These are phyloP conservation scores for Sclerospora graminicola DNA, from an alignment of 352 stramenopile genomes.

Conservation along the genomic window DNA sequence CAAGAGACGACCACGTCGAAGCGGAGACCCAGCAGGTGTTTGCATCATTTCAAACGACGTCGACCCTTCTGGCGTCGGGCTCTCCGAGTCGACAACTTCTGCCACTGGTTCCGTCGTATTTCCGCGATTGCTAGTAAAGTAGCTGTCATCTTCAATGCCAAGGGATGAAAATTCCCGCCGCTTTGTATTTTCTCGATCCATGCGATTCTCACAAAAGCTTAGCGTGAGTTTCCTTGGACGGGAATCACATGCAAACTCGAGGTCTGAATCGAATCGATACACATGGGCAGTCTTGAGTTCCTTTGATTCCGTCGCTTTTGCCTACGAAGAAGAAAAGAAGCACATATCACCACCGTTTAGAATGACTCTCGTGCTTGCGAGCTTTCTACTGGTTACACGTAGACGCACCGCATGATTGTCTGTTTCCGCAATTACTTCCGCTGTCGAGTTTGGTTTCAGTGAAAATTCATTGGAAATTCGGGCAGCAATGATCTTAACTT, in stretches of 20 bases:
- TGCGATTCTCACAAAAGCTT: conserved; percentile 58
- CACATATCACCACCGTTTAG: not conserved
- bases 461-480: conserved; percentile 55
- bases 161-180: conserved; percentile 35
- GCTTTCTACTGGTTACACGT: not conserved
- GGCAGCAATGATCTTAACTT: conserved; percentile 78
- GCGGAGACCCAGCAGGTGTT: conserved; percentile 40
- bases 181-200: conserved; percentile 9
- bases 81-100: conserved; percentile 28
- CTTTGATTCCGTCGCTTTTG: conserved; percentile 48
- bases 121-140: conserved; percentile 23
- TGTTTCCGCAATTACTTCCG: conserved; percentile 51
- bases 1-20: conserved; percentile 9
- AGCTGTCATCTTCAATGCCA: conserved; percentile 48
- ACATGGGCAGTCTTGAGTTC: conserved; percentile 68
- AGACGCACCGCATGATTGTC: conserved; percentile 48
- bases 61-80: conserved; percentile 40
- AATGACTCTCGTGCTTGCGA: not conserved
- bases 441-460: conserved; percentile 42
- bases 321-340: conserved; percentile 7
- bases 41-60: conserved; percentile 62
- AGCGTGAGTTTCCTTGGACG: conserved; percentile 60
- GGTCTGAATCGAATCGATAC: conserved; percentile 75
- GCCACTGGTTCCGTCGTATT: conserved; percentile 4
- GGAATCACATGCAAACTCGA: conserved; percentile 53